These are phyloP conservation scores for Periconia sp. DNA, from an alignment of 2,329 filamentous ascomycete species.

Conservation along the genomic window DNA sequence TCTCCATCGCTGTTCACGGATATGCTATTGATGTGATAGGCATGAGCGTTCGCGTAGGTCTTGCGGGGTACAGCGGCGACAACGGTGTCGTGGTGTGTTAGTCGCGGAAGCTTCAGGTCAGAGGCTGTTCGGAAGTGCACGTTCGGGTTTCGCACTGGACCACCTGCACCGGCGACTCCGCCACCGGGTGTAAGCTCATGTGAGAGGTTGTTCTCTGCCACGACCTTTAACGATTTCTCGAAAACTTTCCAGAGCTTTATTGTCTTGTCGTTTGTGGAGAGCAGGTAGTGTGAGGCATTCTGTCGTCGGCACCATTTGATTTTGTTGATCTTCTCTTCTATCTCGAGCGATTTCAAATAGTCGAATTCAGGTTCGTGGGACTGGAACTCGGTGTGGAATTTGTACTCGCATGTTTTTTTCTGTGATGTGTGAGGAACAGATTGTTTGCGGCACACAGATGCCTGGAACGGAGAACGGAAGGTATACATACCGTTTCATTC, in stretches of 20 bases:
- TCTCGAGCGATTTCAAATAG: slow-evolving; percentile 98
- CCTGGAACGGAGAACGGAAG: no score
- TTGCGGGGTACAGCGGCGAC: slow-evolving; percentile 94
- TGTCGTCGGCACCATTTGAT: slow-evolving; percentile 99
- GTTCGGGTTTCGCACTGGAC: slow-evolving; percentile 75
- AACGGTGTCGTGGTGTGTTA: slow-evolving; percentile 98
- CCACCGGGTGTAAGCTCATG: slow-evolving; percentile 84
- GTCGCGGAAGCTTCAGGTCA: slow-evolving; percentile 89
- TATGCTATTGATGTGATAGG: slow-evolving; percentile 99
- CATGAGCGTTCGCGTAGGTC: slow-evolving; percentile 97
- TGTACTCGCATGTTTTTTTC: slow-evolving; percentile 99
- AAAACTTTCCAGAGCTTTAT: slow-evolving; percentile 99
- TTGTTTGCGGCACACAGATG: no score
- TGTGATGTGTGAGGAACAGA: slow-evolving; percentile 48
- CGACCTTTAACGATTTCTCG: slow-evolving; percentile 98
- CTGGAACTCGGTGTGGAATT: slow-evolving; percentile 99
- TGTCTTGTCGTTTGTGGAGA: slow-evolving; percentile 99
- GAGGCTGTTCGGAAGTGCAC: slow-evolving; percentile 78
- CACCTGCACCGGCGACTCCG: slow-evolving; percentile 75
- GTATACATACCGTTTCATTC: slow-evolving; percentile 87
- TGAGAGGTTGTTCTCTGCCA: slow-evolving; percentile 97
- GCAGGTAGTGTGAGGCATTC: slow-evolving; percentile 96
- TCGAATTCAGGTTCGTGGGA: slow-evolving; percentile 99
- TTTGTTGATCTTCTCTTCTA: slow-evolving; percentile 99
- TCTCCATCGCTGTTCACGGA: slow-evolving; percentile 99